A percentile compares a stretch with the other conserved stretches of the same genome.
phyloP scores from a whole-genome alignment of 108 stramenopile species.

The Nitzschia sp. region DNA sequence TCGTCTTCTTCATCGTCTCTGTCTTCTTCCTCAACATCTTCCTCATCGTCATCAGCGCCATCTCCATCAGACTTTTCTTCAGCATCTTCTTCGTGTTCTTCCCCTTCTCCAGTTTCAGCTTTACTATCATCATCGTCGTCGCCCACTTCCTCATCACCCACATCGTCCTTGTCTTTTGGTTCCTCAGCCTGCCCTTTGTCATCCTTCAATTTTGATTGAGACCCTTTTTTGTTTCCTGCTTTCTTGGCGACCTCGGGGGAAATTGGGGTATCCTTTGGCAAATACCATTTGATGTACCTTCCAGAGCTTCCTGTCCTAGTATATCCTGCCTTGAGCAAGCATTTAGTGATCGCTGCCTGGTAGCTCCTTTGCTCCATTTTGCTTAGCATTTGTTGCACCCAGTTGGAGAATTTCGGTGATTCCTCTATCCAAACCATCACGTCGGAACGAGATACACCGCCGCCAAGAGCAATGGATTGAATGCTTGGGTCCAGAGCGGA shows the following conservation, averaged over 20 bases:
- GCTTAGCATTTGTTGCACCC: constrained; percentile 47
- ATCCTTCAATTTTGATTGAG: not conserved
- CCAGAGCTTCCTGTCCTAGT: constrained; percentile 32
- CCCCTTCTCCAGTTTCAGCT: constrained; percentile 16
- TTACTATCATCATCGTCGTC: constrained; percentile 4
- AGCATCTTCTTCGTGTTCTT: not conserved
- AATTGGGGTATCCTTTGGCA: constrained; percentile 22
- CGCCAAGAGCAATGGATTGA: not conserved
- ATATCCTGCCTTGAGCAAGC: constrained; percentile 48
- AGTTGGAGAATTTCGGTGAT: constrained; percentile 32
- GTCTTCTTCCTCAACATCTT: constrained; percentile 16
- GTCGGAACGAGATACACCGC: constrained; percentile 44
- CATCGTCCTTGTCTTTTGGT: constrained; percentile 6
- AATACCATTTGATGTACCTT: constrained; percentile 51
- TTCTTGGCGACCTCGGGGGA: not conserved
- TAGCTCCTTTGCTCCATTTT: constrained; percentile 58
- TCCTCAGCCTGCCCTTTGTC: constrained; percentile 13
- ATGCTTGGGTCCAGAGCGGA: constrained; percentile 23
- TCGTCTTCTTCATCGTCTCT: constrained; percentile 22
- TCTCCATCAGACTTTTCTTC: constrained; percentile 9
- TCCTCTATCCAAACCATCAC: constrained; percentile 59
- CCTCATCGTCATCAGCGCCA: constrained; percentile 7
- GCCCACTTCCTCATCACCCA: constrained; percentile 5
- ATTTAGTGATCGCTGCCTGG: constrained; percentile 53
- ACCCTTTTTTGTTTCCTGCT: constrained; percentile 5